These are phyloP conservation scores for Trypanosoma platydactyli DNA, from an alignment of 208 protist species.

Conservation along the genomic window DNA sequence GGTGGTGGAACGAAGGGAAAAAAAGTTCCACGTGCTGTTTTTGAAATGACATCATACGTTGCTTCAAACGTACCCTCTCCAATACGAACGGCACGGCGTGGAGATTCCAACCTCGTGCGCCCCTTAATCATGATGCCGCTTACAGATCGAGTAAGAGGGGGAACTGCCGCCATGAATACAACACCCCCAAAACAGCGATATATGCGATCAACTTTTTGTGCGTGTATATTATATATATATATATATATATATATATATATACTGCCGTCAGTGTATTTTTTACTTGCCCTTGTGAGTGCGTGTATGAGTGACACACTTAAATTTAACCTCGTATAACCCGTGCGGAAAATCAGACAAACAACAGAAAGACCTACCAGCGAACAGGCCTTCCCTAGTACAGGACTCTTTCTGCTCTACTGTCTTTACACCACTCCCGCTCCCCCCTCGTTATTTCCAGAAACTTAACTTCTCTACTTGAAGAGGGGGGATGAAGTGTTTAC, in stretches of 20 bases:
- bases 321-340: too few relatives aligned
- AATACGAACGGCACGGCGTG: slow-evolving; percentile 21
- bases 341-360: too few relatives aligned
- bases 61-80: neutral
- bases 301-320: too few relatives aligned
- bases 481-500: slow-evolving; percentile 1
- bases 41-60: slow-evolving; percentile 7
- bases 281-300: too few relatives aligned
- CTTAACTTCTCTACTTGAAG: neutral
- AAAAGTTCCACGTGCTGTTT: slow-evolving; percentile 2
- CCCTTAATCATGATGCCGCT: slow-evolving; percentile 14
- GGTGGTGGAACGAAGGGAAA: neutral
- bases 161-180: slow-evolving; percentile 2
- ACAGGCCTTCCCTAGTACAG: neutral
- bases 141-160: neutral
- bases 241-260: too few relatives aligned
- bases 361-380: too few relatives aligned
- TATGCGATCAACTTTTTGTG: too few relatives aligned
- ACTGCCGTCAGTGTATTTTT: too few relatives aligned
- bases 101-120: slow-evolving; percentile 18
- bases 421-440: neutral
- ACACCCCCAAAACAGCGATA: too few relatives aligned
- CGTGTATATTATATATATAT: too few relatives aligned
- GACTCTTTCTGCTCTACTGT: neutral
- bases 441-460: neutral